Percentiles rank a stretch among this genome's conserved stretches.
These are phyloP conservation scores for Populus pruinosa DNA, from an alignment of 345 rosid genomes.

Conservation along the genomic window DNA sequence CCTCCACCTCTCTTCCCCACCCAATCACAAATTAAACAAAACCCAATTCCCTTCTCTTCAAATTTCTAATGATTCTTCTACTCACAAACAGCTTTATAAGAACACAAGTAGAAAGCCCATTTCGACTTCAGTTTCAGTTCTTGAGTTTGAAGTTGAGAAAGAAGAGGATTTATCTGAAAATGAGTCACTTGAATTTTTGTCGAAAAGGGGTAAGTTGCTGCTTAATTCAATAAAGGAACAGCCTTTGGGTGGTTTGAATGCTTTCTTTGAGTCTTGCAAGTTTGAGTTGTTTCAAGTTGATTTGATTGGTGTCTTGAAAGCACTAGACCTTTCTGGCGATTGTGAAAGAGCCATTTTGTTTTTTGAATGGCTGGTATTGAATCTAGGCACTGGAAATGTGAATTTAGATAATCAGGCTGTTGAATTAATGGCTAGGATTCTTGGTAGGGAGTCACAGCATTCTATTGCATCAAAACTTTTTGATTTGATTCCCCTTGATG, in stretches of 20 bases:
- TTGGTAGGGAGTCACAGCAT: conserved; percentile 79
- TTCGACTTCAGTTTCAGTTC: conserved; percentile 19
- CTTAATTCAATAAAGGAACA: conserved; percentile 45
- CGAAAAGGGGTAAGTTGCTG: conserved; percentile 44
- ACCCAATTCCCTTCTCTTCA: conserved; percentile 45
- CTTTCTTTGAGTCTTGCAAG: conserved; percentile 48
- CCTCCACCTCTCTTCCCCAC: conserved; percentile 58
- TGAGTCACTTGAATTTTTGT: conserved; percentile 46
- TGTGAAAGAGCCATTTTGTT: conserved; percentile 69
- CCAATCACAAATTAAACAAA: conserved; percentile 19
- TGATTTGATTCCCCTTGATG: conserved; percentile 57
- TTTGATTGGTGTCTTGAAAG: conserved; percentile 59
- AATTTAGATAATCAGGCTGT: conserved; percentile 54
- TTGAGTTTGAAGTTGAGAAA: conserved; percentile 21
- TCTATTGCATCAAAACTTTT: conserved; percentile 63
- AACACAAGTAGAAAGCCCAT: conserved; percentile 26
- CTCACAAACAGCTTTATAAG: conserved; percentile 26
- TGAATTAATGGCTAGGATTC: conserved; percentile 57
- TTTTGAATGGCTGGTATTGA: conserved; percentile 61
- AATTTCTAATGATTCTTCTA: conserved; percentile 22
- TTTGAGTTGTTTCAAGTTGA: conserved; percentile 57
- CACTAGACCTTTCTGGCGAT: conserved; percentile 54
- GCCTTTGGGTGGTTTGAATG: conserved; percentile 47
- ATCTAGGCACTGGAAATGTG: conserved; percentile 25
- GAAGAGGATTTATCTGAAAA: conserved; percentile 23